Base-by-base conservation (phyloP, 192 early-diverging fungal genomes). In the Helicostylum pulchrum region DNA sequence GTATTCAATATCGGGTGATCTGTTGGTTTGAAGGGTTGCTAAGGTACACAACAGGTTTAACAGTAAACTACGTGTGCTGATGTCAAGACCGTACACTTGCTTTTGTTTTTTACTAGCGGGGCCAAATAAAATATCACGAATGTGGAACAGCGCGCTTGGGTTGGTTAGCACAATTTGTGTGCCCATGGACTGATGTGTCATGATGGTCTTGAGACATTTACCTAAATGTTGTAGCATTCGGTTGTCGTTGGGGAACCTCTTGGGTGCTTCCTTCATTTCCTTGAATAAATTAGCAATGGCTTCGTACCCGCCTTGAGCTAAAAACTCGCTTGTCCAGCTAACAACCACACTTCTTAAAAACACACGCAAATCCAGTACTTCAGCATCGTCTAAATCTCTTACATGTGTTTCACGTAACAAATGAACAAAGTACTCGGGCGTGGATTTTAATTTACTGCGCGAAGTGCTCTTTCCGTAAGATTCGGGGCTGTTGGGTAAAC, bases 191-290 rank as follows among this genome's bases (percentile, higher is more conserved):
- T 76, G 65, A 21, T 76, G 74, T 0, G 68, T 68, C 61, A 71
- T 76, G 19, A 76, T 53, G 11, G 70, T 66, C 55, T 68, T 71
- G 36, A 76, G 63, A 57, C 74, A 76, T 55, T 68, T 67, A 14
- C 58, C 65, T 50, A 76, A 48, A 17, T 71, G 65, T 15, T 76
- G 74, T 17, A 76, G 26, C n/a, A 71, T 53, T 17, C 60, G 61
- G 53, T 76, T 62, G 43, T 76, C 74, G 21, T 65, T 64, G 12
- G 54, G 51, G 15, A 20, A 52, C 66, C 65, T 67, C 34, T 73
- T 73, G 17, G 71, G 54, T n/a, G 57, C 57, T 21, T 63, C 62
- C 53, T 68, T 73, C 61, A 73, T 73, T 48, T 73, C 66, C 12
- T 61, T 61, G 17, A 73, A 67, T 31, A 67, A 47, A 20, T 67